Evolutionary conservation across 75 land plant species (phyloP).

Genomic region (Cunninghamia lanceolata): DNA sequence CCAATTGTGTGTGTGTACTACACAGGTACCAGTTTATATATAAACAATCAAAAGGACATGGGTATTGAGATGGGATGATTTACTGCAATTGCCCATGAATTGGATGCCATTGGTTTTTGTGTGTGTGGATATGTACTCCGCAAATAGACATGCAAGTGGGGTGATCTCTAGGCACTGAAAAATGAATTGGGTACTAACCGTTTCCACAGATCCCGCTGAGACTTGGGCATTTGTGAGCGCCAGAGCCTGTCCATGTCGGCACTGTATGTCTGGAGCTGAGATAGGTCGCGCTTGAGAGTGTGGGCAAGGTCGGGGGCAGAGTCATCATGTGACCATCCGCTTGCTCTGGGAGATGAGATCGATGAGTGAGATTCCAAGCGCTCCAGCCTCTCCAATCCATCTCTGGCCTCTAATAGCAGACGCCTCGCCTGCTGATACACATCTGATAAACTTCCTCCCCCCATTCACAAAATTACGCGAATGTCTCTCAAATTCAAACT

Average conservation of each 20-base stretch:
- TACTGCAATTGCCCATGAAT: no score
- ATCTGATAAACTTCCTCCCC: conserved; percentile 69
- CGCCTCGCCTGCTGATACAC: conserved; percentile 66
- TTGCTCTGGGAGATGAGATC: neutral
- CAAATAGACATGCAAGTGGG: no score
- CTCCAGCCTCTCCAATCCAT: conserved; percentile 76
- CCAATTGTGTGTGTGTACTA: neutral
- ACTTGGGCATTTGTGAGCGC: conserved; percentile 63
- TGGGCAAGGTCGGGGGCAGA: conserved; percentile 52
- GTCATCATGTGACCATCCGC: neutral
- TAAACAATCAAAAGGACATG: neutral
- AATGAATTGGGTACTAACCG: conserved; percentile 13
- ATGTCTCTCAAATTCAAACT: no score
- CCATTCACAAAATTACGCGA: conserved; percentile 4
- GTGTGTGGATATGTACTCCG: no score
- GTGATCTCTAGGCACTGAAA: neutral
- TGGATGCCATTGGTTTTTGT: no score
- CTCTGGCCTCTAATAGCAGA: conserved; percentile 58
- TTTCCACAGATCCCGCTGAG: conserved; percentile 92
- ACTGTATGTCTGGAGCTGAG: conserved; percentile 69
- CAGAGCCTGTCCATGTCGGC: conserved; percentile 84
- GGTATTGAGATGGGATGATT: no score
- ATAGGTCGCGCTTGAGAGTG: conserved; percentile 51
- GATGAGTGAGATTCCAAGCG: conserved; percentile 52
- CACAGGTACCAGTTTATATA: neutral